A percentile compares a stretch with the other conserved stretches of the same genome.
These are phyloP conservation scores for Thielaviopsis musarum DNA, from an alignment of 2,329 filamentous ascomycete species.

Conservation along the genomic window DNA sequence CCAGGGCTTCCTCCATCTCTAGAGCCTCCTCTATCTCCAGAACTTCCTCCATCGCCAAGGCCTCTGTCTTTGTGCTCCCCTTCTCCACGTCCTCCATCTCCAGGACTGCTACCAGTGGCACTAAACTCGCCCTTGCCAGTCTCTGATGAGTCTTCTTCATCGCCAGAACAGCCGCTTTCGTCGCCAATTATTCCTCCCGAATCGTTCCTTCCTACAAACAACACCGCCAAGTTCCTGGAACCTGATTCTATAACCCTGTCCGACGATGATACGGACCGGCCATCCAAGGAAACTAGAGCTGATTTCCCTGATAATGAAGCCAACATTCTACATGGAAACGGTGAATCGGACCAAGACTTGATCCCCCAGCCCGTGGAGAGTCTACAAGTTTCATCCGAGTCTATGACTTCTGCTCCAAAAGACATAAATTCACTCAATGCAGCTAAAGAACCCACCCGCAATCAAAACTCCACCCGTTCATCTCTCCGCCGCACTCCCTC, in stretches of 20 bases:
- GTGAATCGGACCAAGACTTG: neutral
- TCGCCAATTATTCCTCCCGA: neutral
- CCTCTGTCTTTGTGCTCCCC: no score
- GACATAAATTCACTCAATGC: neutral
- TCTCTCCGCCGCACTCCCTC: neutral
- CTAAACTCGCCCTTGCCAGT: neutral
- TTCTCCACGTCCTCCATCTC: neutral
- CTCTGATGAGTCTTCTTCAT: neutral
- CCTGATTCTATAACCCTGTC: neutral
- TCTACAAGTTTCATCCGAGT: neutral
- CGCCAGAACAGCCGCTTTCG: neutral
- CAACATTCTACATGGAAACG: neutral
- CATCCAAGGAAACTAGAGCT: neutral
- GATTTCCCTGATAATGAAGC: neutral
- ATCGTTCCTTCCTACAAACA: neutral
- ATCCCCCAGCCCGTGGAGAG: neutral
- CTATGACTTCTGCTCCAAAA: neutral
- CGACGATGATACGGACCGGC: neutral
- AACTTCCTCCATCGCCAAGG: neutral
- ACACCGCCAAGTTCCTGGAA: neutral
- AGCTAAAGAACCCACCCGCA: neutral
- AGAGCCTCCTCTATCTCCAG: neutral
- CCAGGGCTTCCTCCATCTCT: neutral
- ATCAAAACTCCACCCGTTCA: neutral
- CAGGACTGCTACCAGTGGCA: neutral